Percentiles rank a stretch among this genome's conserved stretches.
Evolutionary conservation across 1,139 yeast genomes (phyloP).

Genomic region (Magnusiomyces suaveolens): DNA sequence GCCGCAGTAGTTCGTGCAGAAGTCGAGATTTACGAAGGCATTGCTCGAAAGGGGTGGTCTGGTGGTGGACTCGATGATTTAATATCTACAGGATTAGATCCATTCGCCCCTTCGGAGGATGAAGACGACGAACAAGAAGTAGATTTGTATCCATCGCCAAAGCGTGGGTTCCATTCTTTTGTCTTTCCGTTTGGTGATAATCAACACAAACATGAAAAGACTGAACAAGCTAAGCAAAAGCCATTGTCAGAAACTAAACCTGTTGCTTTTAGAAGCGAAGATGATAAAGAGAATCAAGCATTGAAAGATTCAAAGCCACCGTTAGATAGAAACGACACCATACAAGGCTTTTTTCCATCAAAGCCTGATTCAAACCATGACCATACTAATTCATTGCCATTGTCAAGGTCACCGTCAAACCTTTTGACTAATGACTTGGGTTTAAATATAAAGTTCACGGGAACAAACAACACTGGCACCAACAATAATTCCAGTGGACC

Average conservation of each 20-base stretch:
- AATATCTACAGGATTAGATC: slow-evolving; percentile 37
- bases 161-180: not conserved
- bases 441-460: too few species aligned
- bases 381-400: too few species aligned
- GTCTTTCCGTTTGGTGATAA: not conserved
- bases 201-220: not conserved
- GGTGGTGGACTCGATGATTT: slow-evolving; percentile 77
- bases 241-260: not conserved
- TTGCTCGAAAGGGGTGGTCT: slow-evolving; percentile 77
- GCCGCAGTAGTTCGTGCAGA: slow-evolving; percentile 69
- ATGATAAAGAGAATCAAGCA: not conserved
- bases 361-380: too few species aligned
- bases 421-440: too few species aligned
- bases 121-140: slow-evolving; percentile 31
- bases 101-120: slow-evolving; percentile 30
- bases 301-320: not conserved
- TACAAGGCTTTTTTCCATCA: too few species aligned
- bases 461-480: too few species aligned
- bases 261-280: not conserved
- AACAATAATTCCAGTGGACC: too few species aligned
- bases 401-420: too few species aligned
- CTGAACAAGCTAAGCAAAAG: not conserved
- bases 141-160: slow-evolving; percentile 14
- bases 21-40: slow-evolving; percentile 68
- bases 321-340: too few species aligned